These are phyloP conservation scores for Aspergillus pseudoviridinutans DNA, from an alignment of 2,329 filamentous ascomycete species.

Conservation along the genomic window DNA sequence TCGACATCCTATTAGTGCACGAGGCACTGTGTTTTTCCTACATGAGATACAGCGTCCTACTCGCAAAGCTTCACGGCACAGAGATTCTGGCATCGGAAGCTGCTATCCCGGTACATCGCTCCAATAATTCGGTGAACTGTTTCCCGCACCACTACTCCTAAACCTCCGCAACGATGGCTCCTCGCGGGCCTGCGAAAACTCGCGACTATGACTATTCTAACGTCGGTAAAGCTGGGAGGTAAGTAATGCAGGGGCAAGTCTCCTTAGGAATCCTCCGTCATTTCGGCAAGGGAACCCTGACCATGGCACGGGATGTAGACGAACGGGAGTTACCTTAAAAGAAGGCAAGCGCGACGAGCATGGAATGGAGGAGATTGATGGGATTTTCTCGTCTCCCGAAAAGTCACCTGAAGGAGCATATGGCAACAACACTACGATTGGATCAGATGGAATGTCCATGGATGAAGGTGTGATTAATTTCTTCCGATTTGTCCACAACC, in stretches of 20 bases:
- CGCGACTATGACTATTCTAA: conserved; percentile 48
- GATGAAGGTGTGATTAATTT: conserved; percentile 50
- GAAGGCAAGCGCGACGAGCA: conserved; percentile 84
- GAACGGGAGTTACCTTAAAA: conserved; percentile 79
- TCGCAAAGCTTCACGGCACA: neutral
- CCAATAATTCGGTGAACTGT: neutral
- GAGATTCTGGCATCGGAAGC: neutral
- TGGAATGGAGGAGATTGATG: conserved; percentile 83
- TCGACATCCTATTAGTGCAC: neutral
- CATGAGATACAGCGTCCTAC: neutral
- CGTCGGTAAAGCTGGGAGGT: conserved; percentile 47
- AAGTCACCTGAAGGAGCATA: conserved; percentile 48
- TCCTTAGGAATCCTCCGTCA: conserved; percentile 1
- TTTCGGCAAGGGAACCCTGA: conserved; percentile 12
- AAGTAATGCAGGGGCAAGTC: conserved; percentile 8
- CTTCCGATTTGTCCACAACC: neutral
- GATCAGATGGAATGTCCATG: conserved; percentile 60
- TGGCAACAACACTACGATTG: conserved; percentile 42
- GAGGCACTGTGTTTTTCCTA: neutral
- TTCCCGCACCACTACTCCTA: conserved; percentile 9
- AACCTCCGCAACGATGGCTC: conserved; percentile 30
- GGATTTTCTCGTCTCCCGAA: conserved; percentile 83
- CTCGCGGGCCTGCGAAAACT: conserved; percentile 37
- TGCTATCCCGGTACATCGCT: neutral
- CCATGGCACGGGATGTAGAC: conserved; percentile 50